Evolutionary conservation across 2,329 filamentous ascomycete genomes (phyloP), one percentile per base, ranked within the genome.

Genomic region (Paecilomyces dactylethromorphus): DNA sequence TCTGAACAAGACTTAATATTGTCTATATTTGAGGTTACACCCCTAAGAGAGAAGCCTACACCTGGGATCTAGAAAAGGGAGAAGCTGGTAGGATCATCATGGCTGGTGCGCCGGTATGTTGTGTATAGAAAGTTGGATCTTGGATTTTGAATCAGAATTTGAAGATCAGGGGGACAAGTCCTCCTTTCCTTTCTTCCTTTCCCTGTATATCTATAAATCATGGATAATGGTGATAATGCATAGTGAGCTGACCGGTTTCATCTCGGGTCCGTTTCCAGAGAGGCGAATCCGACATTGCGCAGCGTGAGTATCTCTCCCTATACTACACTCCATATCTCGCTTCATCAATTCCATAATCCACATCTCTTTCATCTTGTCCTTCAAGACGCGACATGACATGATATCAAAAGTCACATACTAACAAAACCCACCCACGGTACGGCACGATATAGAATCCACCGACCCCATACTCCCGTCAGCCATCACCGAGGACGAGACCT

Each of bases 401-500:
- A n/a, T n/a, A n/a, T n/a, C n/a, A n/a, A n/a, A n/a, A n/a, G n/a
- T n/a, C 22, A 24, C 29, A 45, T 54, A 31, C 33, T 31, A 26
- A 26, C 12, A 45, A 59, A 45, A 58, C 45, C 53, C 21, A 22
- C 49, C 10, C 24, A 29, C 26, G 4, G 4, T 29, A 29, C 24
- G 3, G 3, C 24, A 29, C 24, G 3, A 3, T 5, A 26, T 5
- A 68, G 64, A 64, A n/a, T 55, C 54, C 10, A 61, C 63, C 10
- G 64, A 69, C 10, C 60, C 56, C 24, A 57, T 65, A 31, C 56
- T 56, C 3, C 61, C 62, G 2, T 59, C 63, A 29, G 56, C 63
- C 1, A 55, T 57, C 45, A 62, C 58, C 15, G 58, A 62, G 2
- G 39, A 45, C n/a, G n/a, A 18, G 5, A 21, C n/a, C 39, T 13